Percentiles rank a stretch among this genome's conserved stretches.
These are phyloP conservation scores for Chionographis japonica DNA, from an alignment of 106 monocot species.

Conservation along the genomic window DNA sequence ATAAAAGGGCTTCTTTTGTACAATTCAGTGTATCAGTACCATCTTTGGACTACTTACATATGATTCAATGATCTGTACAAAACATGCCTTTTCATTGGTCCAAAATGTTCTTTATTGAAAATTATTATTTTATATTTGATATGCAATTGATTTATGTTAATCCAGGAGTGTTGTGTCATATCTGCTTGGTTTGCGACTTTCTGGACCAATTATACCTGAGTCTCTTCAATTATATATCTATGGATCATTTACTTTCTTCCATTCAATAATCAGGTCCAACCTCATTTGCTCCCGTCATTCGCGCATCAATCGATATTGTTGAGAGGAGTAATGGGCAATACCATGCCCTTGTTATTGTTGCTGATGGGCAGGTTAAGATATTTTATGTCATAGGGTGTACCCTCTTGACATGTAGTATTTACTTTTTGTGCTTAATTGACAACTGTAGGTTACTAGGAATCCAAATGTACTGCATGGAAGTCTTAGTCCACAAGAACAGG, in stretches of 20 bases:
- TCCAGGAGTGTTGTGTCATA: neutral
- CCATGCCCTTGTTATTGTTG: slow-evolving; percentile 95
- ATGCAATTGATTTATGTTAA: neutral
- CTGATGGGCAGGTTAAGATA: slow-evolving; percentile 81
- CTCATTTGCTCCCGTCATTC: slow-evolving; percentile 86
- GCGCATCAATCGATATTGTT: slow-evolving; percentile 77
- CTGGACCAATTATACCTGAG: neutral
- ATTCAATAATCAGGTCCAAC: slow-evolving; percentile 69
- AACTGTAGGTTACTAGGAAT: slow-evolving; percentile 68
- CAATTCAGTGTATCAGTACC: no score
- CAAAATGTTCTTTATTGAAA: no score
- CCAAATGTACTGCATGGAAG: slow-evolving; percentile 33
- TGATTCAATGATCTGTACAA: no score
- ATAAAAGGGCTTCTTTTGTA: no score
- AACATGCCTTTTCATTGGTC: no score
- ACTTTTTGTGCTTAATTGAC: slow-evolving; percentile 10
- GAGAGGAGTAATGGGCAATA: slow-evolving; percentile 82
- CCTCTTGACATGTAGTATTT: neutral
- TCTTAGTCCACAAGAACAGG: slow-evolving; percentile 71
- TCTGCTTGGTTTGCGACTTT: neutral
- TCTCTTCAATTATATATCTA: neutral
- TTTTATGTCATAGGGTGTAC: neutral
- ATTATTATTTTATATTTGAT: neutral
- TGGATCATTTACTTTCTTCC: neutral
- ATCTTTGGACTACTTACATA: no score